These are phyloP conservation scores for Botrytis medusae DNA, from an alignment of 2,329 filamentous ascomycete genomes.

Conservation along the genomic window DNA sequence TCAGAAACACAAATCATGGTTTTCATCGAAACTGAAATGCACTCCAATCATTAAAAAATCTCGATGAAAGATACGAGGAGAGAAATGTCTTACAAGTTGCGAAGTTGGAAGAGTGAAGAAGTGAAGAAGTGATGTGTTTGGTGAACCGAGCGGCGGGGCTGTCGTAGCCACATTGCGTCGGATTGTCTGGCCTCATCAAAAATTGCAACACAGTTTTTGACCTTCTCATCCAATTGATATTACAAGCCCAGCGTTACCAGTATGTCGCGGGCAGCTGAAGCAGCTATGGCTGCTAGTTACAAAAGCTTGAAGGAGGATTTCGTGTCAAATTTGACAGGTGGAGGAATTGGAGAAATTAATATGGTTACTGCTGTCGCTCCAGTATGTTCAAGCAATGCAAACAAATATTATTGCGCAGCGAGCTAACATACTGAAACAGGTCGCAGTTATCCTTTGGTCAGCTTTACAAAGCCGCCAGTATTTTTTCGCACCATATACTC, in stretches of 20 bases:
- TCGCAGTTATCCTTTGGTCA: constrained; percentile 83
- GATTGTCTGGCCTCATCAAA: constrained; percentile 13
- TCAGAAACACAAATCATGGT: neutral
- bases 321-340: constrained; percentile 86
- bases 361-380: constrained; percentile 80
- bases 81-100: neutral
- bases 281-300: constrained; percentile 59
- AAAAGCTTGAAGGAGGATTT: constrained; percentile 94
- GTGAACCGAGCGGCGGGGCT: constrained; percentile 4
- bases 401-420: constrained; percentile 15
- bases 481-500: constrained; percentile 76
- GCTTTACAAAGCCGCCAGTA: constrained; percentile 78
- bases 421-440: constrained; percentile 48
- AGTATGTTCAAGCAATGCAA: constrained; percentile 54
- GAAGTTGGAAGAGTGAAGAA: neutral
- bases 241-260: neutral
- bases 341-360: constrained; percentile 82
- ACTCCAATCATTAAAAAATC: neutral
- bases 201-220: neutral
- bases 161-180: neutral
- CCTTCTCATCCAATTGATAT: neutral
- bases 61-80: neutral
- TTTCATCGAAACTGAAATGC: neutral
- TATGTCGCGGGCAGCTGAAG: constrained; percentile 38
- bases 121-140: neutral